phyloP scores from a whole-genome alignment of 306 rosid genomes.

The Rosa multiflora region DNA sequence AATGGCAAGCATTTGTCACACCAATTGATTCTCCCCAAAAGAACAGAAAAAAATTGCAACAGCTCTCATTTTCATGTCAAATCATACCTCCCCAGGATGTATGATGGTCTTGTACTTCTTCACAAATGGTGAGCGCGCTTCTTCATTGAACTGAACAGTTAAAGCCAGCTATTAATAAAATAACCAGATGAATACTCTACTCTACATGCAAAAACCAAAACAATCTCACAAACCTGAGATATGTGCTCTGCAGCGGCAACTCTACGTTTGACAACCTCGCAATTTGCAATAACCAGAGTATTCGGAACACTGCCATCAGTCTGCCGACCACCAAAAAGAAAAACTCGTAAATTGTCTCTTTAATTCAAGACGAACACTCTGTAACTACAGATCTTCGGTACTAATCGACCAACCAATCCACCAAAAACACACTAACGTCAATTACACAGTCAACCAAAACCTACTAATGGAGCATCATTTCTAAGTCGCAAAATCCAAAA shows the following conservation, averaged over 20 bases:
- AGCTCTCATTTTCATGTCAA: neutral
- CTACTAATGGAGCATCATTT: neutral
- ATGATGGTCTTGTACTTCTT: slow-evolving; percentile 99
- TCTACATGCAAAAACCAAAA: slow-evolving; percentile 16
- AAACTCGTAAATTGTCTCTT: neutral
- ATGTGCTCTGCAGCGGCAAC: slow-evolving; percentile 99
- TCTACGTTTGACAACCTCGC: slow-evolving; percentile 97
- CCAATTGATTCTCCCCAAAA: neutral
- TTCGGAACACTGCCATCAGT: slow-evolving; percentile 99
- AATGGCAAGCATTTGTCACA: neutral
- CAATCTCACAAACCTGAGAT: slow-evolving; percentile 61
- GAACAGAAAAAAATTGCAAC: neutral
- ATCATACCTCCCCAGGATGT: slow-evolving; percentile 98
- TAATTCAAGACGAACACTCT: neutral
- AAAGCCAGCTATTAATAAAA: neutral
- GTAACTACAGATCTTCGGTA: neutral
- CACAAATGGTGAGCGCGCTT: slow-evolving; percentile 98
- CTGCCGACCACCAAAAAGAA: slow-evolving; percentile 37
- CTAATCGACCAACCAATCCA: neutral
- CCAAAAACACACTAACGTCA: neutral
- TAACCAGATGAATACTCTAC: neutral
- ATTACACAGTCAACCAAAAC: neutral
- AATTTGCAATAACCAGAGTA: slow-evolving; percentile 94
- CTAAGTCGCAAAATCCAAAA: neutral
- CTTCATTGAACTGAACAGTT: slow-evolving; percentile 83